phyloP scores from a whole-genome alignment of 176 grass and related monocot genomes.

The Miscanthus lutarioriparius region DNA sequence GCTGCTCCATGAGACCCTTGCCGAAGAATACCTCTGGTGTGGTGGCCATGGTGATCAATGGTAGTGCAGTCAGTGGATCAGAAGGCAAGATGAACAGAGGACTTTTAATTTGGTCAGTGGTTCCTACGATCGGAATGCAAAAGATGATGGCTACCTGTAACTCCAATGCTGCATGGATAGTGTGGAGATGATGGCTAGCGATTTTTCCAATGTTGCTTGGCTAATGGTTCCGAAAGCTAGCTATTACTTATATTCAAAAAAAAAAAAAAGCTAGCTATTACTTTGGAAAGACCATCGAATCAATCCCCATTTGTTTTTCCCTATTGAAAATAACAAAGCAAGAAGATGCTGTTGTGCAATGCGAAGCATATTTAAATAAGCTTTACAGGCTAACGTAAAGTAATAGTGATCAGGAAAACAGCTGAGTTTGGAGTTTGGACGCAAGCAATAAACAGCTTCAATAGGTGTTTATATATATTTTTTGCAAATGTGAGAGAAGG shows the following conservation, averaged over 20 bases:
- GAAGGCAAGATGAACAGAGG: not conserved
- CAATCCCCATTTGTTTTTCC: not conserved
- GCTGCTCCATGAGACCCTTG: no score
- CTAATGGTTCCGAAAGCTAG: not conserved
- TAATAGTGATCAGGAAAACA: not conserved
- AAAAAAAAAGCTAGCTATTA: no score
- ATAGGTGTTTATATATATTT: not conserved
- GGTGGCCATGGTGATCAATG: no score
- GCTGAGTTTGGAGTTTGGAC: not conserved
- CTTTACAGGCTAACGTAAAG: not conserved
- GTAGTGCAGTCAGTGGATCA: no score
- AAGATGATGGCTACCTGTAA: not conserved
- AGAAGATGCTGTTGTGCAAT: no score
- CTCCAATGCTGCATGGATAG: not conserved
- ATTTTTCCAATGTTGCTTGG: not conserved
- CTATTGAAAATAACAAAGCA: no score
- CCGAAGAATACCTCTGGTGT: no score
- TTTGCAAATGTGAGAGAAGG: not conserved
- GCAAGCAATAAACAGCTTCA: not conserved
- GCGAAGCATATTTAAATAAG: not conserved
- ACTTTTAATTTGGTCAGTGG: not conserved
- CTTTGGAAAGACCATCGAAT: not conserved
- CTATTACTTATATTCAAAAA: no score
- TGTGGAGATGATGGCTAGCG: not conserved
- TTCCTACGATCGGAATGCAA: no score